Evolutionary conservation across 2,329 filamentous ascomycete genomes (phyloP).

Genomic region (Alternaria panax): DNA sequence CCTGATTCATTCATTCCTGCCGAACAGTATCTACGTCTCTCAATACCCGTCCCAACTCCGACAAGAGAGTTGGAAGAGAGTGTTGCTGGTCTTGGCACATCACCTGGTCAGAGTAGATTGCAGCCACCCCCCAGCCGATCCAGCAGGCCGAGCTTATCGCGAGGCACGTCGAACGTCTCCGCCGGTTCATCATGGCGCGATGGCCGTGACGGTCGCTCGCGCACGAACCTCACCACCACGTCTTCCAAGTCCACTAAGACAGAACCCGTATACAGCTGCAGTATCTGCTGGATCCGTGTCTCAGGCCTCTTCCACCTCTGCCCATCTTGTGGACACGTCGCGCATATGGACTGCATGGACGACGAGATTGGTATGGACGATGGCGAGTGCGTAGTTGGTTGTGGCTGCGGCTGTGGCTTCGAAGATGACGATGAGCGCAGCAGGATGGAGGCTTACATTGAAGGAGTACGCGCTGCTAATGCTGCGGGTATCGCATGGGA

Average conservation of each 20-base stretch:
- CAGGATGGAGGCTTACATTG: constrained; percentile 40
- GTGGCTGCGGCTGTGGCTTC: constrained; percentile 40
- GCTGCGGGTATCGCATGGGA: constrained; percentile 38
- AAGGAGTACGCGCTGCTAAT: constrained; percentile 36
- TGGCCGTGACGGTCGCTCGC: constrained; percentile 19
- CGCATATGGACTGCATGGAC: constrained; percentile 48
- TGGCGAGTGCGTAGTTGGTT: constrained; percentile 42
- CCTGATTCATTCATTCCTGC: constrained; percentile 27
- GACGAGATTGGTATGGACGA: constrained; percentile 33
- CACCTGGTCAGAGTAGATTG: constrained; percentile 23
- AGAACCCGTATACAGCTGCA: constrained; percentile 43
- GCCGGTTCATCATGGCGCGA: constrained; percentile 28
- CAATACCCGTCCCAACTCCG: constrained; percentile 33
- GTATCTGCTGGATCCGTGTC: constrained; percentile 50
- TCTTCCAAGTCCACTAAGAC: constrained; percentile 20
- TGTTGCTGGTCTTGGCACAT: constrained; percentile 25
- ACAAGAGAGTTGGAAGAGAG: constrained; percentile 30
- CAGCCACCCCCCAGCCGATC: constrained; percentile 22
- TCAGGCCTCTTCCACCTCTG: constrained; percentile 47
- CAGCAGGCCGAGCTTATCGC: constrained; percentile 35
- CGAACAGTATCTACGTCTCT: constrained; percentile 43
- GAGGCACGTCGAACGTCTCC: constrained; percentile 39
- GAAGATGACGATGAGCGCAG: constrained; percentile 36
- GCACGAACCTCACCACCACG: constrained; percentile 11
- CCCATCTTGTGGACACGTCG: constrained; percentile 46